Percentiles rank a stretch among this genome's conserved stretches.
Evolutionary conservation across 176 grass and related monocot genomes (phyloP).

Genomic region (Thalia dealbata): DNA sequence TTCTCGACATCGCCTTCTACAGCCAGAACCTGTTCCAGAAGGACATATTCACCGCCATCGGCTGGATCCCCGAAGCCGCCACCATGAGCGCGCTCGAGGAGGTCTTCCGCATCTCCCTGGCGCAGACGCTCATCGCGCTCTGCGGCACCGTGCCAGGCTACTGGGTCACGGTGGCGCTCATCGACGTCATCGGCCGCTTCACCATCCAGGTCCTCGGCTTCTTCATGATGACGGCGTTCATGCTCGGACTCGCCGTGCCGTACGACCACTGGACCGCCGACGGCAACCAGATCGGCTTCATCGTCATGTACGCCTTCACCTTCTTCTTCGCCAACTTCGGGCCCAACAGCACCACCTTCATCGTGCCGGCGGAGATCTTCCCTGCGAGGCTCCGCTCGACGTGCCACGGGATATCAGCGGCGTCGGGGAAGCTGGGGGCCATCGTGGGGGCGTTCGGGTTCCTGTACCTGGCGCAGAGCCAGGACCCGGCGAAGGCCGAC

Average conservation of each 20-base stretch:
- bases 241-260: constrained; percentile 54
- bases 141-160: constrained; percentile 73
- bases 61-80: constrained; percentile 55
- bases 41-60: constrained; percentile 60
- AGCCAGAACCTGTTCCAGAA: constrained; percentile 81
- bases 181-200: constrained; percentile 61
- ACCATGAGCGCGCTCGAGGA: constrained; percentile 60
- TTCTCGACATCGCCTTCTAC: constrained; percentile 80
- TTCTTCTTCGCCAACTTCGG: constrained; percentile 52
- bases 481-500: constrained; percentile 39
- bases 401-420: constrained; percentile 70
- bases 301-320: constrained; percentile 56
- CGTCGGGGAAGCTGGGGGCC: constrained; percentile 52
- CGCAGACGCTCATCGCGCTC: constrained; percentile 68
- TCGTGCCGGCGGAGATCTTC: constrained; percentile 79
- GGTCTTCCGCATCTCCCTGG: constrained; percentile 47
- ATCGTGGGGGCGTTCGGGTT: constrained; percentile 61
- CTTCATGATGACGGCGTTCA: constrained; percentile 57
- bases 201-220: constrained; percentile 42
- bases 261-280: constrained; percentile 54
- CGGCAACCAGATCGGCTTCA: constrained; percentile 45
- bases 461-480: constrained; percentile 63
- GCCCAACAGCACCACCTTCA: constrained; percentile 66
- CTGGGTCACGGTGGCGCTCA: constrained; percentile 72
- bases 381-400: constrained; percentile 63